Evolutionary conservation across 495 filamentous ascomycete species (phyloP).

Genomic region (Talaromyces wortmannii): DNA sequence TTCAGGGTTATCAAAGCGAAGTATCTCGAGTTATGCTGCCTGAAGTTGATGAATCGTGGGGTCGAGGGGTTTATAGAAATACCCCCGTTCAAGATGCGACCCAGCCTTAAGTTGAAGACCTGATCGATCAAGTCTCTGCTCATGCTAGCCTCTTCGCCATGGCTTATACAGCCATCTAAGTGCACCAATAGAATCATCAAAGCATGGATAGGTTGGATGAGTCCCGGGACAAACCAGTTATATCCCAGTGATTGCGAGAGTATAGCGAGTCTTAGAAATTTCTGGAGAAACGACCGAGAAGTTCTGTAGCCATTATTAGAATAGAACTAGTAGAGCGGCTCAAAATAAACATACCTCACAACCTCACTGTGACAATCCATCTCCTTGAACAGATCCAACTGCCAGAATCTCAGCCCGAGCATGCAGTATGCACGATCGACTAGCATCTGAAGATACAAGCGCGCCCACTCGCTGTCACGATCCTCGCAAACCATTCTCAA

Average conservation of each 20-base stretch:
- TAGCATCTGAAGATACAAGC: constrained; percentile 1
- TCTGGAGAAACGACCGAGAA: background rate
- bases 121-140: constrained; percentile 2
- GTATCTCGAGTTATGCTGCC: constrained; percentile 2
- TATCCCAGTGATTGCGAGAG: constrained; percentile 1
- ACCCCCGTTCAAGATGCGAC: background rate
- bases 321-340: background rate
- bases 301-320: background rate
- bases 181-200: background rate
- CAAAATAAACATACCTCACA: constrained; percentile 1
- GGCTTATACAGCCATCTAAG: background rate
- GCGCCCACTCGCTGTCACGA: background rate
- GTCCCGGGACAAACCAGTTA: background rate
- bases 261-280: background rate
- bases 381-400: background rate
- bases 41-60: background rate
- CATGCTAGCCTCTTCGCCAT: background rate
- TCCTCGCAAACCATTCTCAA: background rate
- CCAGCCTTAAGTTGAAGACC: background rate
- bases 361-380: constrained; percentile 1
- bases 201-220: constrained; percentile 1
- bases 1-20: background rate
- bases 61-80: background rate
- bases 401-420: background rate
- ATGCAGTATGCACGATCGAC: background rate